A percentile compares a stretch with the other conserved stretches of the same genome.
Evolutionary conservation across 345 rosid genomes (phyloP).

Genomic region (Gossypium herbaceum): DNA sequence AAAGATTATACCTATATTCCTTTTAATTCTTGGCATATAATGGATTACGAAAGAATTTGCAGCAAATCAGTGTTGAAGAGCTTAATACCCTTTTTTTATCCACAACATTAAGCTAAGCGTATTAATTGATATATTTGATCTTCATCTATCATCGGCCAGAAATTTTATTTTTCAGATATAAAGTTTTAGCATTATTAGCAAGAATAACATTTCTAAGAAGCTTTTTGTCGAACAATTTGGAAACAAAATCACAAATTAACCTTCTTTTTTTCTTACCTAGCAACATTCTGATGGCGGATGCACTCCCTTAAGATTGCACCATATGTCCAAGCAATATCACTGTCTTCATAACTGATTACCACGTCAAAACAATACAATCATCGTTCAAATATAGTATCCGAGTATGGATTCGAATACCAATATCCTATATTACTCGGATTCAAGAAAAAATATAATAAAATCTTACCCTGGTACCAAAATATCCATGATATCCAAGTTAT

Average conservation of each 20-base stretch:
- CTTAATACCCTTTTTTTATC: neutral
- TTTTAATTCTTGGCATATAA: neutral
- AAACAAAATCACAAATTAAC: neutral
- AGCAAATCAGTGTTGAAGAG: neutral
- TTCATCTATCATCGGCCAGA: neutral
- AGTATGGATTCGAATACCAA: neutral
- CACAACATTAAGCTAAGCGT: neutral
- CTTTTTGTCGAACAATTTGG: neutral
- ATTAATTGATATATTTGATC: neutral
- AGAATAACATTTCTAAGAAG: neutral
- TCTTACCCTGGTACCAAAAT: constrained; percentile 39
- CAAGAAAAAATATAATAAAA: neutral
- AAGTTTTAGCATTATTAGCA: neutral
- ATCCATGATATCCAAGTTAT: constrained; percentile 38
- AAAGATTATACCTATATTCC: neutral
- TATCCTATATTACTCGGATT: neutral
- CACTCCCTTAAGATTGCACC: constrained; percentile 51
- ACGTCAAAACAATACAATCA: neutral
- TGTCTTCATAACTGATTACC: constrained; percentile 31
- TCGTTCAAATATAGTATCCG: neutral
- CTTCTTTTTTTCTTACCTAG: constrained; percentile 26
- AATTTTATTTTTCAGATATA: neutral
- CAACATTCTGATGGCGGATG: constrained; percentile 45
- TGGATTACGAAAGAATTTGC: neutral
- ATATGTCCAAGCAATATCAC: constrained; percentile 41